Conservation (phyloP, 192 early-diverging fungal genomes). For the Linnemannia elongata region DNA sequence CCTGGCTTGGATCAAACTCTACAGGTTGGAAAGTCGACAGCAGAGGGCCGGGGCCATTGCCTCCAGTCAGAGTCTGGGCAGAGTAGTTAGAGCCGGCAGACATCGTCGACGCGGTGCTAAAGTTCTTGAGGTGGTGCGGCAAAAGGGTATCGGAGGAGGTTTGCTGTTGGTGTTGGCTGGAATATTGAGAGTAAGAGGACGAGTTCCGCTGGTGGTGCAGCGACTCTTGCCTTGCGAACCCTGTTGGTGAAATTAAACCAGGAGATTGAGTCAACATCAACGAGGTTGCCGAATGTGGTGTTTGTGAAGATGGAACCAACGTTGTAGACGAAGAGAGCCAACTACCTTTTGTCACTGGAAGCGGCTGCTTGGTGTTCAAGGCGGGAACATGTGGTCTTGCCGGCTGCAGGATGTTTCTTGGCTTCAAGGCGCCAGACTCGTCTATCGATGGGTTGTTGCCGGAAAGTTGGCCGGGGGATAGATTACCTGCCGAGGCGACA, state of each 20-base stretch:
- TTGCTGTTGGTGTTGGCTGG: conserved; percentile 32
- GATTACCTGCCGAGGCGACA: not conserved
- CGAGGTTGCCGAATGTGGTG: conserved; percentile 11
- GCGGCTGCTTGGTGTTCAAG: conserved; percentile 20
- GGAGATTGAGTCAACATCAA: conserved; percentile 25
- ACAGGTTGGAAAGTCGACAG: not conserved
- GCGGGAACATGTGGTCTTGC: conserved; percentile 19
- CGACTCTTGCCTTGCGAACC: not conserved
- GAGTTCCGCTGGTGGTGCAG: conserved; percentile 11
- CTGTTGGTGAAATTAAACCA: conserved; percentile 15
- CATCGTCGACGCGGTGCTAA: conserved; percentile 26
- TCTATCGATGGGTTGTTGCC: conserved; percentile 22
- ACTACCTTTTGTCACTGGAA: conserved; percentile 11
- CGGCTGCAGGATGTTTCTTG: conserved; percentile 20
- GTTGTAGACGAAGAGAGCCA: conserved; percentile 20
- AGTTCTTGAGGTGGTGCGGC: conserved; percentile 22
- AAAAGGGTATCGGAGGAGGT: conserved; percentile 31
- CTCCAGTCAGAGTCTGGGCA: conserved; percentile 20
- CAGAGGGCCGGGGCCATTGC: not conserved
- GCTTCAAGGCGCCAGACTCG: conserved; percentile 38
- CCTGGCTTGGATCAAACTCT: conserved; percentile 45
- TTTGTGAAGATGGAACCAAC: conserved; percentile 14
- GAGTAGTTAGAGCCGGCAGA: conserved; percentile 29
- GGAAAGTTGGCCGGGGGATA: not conserved
- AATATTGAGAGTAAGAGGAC: conserved; percentile 14